Conservation (phyloP, 805 yeast species). For the Tetrapisispora iriomotensis region DNA sequence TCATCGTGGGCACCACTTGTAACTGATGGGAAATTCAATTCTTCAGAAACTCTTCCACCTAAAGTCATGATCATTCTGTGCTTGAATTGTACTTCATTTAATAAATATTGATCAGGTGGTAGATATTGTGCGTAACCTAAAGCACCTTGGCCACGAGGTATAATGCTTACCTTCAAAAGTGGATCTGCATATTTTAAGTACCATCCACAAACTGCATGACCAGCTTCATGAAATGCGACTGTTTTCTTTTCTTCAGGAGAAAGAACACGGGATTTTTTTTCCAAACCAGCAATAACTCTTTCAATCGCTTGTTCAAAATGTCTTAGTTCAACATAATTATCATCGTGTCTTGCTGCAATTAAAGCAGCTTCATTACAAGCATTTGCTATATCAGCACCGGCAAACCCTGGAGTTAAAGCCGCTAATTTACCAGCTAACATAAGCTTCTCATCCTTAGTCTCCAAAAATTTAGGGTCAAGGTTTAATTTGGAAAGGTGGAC, state of each 20-base stretch:
- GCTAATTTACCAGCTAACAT: constrained; percentile 77
- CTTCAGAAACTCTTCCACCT: constrained; percentile 96
- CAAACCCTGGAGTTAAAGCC: constrained; percentile 94
- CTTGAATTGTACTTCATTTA: constrained; percentile 64
- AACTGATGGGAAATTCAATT: constrained; percentile 80
- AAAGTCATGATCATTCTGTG: constrained; percentile 95
- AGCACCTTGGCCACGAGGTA: constrained; percentile 95
- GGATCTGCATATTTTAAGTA: constrained; percentile 86
- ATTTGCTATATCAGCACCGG: constrained; percentile 98
- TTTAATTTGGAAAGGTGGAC: constrained; percentile 75
- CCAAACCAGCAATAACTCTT: constrained; percentile 93
- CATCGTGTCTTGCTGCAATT: constrained; percentile 83
- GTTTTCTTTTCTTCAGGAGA: constrained; percentile 78
- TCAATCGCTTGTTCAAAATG: constrained; percentile 97
- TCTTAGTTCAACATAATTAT: constrained; percentile 53
- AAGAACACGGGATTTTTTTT: constrained; percentile 75
- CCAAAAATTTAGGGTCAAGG: constrained; percentile 35
- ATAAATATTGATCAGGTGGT: constrained; percentile 82
- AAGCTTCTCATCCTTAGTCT: constrained; percentile 39
- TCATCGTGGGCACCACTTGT: constrained; percentile 96
- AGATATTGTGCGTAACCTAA: constrained; percentile 95
- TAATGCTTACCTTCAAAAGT: constrained; percentile 85
- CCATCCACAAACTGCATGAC: constrained; percentile 99
- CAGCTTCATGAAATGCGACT: constrained; percentile 98
- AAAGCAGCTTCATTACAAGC: constrained; percentile 95